Evolutionary conservation across 2,329 filamentous ascomycete genomes (phyloP), one percentile per base, ranked within the genome.

Genomic region (Colletotrichum cereale): DNA sequence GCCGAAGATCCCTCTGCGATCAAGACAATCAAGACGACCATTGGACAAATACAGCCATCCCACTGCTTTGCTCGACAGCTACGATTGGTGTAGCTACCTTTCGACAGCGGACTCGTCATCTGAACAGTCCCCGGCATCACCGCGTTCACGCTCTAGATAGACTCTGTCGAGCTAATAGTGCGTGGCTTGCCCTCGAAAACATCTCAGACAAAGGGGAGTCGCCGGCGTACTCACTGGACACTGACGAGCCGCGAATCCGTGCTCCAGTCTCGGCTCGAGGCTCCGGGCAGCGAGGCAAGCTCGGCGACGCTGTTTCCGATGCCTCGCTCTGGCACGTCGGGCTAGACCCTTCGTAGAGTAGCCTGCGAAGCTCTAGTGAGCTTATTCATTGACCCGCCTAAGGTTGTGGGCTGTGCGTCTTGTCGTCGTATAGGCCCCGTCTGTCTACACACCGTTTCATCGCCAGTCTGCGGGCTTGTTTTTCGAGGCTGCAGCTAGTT

Each of bases 291-390:
- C 12, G 53, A 24, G 34, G 34, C 21, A 36, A n/a, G 31, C 36
- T 36, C 68, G 58, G 68, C 50, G 57, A 40, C 63, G 63, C 63
- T 44, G 56, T 67, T 40, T 62, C 64, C 52, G 64, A 57, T 62
- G 38, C 34, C 50, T 62, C 44, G 57, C 56, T 24, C 50, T 36
- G 36, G 62, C 48, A 31, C 47, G 26, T 21, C 55, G 47, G 24
- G 36, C 36, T 64, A 24, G 38, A 36, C 42, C 42, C 16, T 21
- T 61, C 42, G 21, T 18, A 55, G 18, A 52, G 26, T 18, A 47
- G 10, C 50, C 18, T n/a, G 50, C 29, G 8, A 36, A n/a, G 29
- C 26, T 34, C n/a, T 2, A 10, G 2, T 12, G 31, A 52, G 60
- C 48, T 53, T 36, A 16, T 18, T 53, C 38, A 14, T 57, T 12